Base-by-base conservation (phyloP, 2,329 filamentous ascomycete species). In the Fusarium siculi region DNA sequence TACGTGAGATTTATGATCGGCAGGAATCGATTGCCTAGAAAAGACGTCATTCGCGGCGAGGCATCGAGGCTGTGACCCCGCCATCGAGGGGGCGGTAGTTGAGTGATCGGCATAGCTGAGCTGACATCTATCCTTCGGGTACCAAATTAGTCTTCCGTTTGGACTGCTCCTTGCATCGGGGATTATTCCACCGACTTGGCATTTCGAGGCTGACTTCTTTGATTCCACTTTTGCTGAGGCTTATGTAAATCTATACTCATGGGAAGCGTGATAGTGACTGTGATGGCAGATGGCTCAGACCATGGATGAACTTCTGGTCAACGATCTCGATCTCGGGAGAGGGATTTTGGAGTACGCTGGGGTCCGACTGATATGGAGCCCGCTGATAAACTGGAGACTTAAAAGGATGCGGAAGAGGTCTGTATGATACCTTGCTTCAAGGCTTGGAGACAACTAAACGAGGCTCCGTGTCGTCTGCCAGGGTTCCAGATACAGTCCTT, bases 401-500 rank as follows among this genome's bases (percentile, higher is more conserved):
- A 7, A 23, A 8, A 14, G 14, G 4, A 6, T 40, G 25, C 2
- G 8, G 8, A 4, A 4, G 8, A 14, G 4, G 0, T 18, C 5
- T 5, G 25, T 14, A 5, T 19, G 23, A 30, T 40, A 2, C 15
- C 4, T 19, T 1, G 36, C 10, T 23, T 4, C 1, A 3, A 6
- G 2, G 7, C 10, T 42, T 7, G 15, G 9, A 6, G 21, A 15
- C 18, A 39, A 4, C 2, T 5, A 5, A 42, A 10, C 36, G 19
- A 15, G 25, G 8, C 21, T 42, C 15, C 4, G 15, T 30, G 8
- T 0, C 23, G 8, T 9, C 25, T n/a, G 1, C 1, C 5, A 7
- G 2, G 14, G 30, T 4, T 2, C 15, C 8, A 12, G 10, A 5
- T 0, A 7, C 5, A 2, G 3, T 1, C 0, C 1, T 42, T 30